Conservation (phyloP, 2,329 filamentous ascomycete species). For the Aspergillus pseudoglaucus region DNA sequence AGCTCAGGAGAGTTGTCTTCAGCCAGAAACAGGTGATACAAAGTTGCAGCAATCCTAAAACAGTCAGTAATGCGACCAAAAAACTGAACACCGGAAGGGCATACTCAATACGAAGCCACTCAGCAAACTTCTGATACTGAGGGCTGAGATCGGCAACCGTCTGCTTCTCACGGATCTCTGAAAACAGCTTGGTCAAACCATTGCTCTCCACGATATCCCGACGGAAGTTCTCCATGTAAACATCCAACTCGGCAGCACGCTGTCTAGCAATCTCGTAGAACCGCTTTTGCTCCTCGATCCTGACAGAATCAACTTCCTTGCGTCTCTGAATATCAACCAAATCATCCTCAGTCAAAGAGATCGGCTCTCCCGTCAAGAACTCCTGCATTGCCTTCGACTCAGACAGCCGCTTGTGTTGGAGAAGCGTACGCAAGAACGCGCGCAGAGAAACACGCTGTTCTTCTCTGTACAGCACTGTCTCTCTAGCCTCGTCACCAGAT, state of each 20-base stretch:
- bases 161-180: slow-evolving; percentile 85
- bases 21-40: slow-evolving; percentile 94
- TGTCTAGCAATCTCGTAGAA: slow-evolving; percentile 95
- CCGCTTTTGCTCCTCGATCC: slow-evolving; percentile 82
- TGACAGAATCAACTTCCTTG: slow-evolving; percentile 76
- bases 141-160: slow-evolving; percentile 82
- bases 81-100: slow-evolving; percentile 12
- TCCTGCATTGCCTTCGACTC: slow-evolving; percentile 76
- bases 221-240: slow-evolving; percentile 86
- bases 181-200: slow-evolving; percentile 84
- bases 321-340: slow-evolving; percentile 70
- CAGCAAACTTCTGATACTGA: slow-evolving; percentile 96
- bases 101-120: slow-evolving; percentile 90
- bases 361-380: slow-evolving; percentile 68
- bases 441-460: slow-evolving; percentile 84
- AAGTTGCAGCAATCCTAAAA: slow-evolving; percentile 78
- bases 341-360: slow-evolving; percentile 74
- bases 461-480: slow-evolving; percentile 69
- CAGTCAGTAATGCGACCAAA: too few relatives aligned
- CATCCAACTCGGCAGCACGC: slow-evolving; percentile 84
- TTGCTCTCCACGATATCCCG: slow-evolving; percentile 67
- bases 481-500: slow-evolving; percentile 38
- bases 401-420: slow-evolving; percentile 79
- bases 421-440: slow-evolving; percentile 78
- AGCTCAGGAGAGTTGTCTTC: slow-evolving; percentile 97